phyloP scores from a whole-genome alignment of 306 rosid genomes.

The Pyrus bretschneideri region DNA sequence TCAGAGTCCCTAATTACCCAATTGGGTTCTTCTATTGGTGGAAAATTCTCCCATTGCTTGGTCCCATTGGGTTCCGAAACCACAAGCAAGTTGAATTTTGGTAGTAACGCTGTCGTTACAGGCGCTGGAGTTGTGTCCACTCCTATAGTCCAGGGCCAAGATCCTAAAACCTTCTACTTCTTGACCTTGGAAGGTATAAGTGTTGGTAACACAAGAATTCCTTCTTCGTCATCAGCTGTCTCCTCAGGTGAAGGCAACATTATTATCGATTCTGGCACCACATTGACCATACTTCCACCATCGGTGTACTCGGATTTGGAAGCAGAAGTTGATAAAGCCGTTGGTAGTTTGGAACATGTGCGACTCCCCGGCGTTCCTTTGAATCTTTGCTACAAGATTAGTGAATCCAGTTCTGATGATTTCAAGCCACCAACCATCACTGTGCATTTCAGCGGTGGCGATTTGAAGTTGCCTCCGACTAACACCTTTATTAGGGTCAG shows the following conservation, averaged over 20 bases:
- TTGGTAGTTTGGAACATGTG: neutral
- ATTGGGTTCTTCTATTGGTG: slow-evolving; percentile 13
- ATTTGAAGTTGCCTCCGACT: neutral
- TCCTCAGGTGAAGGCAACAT: neutral
- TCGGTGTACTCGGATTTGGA: neutral
- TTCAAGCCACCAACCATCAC: slow-evolving; percentile 3
- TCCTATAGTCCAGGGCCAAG: neutral
- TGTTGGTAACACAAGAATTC: slow-evolving; percentile 2
- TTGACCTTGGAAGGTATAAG: slow-evolving; percentile 22
- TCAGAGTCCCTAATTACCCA: slow-evolving; percentile 28
- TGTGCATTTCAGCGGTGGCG: slow-evolving; percentile 9
- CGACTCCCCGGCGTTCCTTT: neutral
- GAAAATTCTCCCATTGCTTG: slow-evolving; percentile 57
- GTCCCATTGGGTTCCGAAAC: neutral
- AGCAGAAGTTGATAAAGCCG: neutral
- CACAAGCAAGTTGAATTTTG: slow-evolving; percentile 23
- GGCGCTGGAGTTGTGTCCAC: slow-evolving; percentile 24
- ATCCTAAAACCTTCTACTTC: slow-evolving; percentile 8
- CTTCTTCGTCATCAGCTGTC: neutral
- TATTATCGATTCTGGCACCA: slow-evolving; percentile 36
- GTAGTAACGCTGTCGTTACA: slow-evolving; percentile 16
- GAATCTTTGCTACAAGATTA: slow-evolving; percentile 8
- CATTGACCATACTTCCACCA: slow-evolving; percentile 2
- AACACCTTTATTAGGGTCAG: slow-evolving; percentile 24
- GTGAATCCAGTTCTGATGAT: neutral